phyloP scores from a whole-genome alignment of 176 grass and related monocot species.

The Saccharum officinarum region DNA sequence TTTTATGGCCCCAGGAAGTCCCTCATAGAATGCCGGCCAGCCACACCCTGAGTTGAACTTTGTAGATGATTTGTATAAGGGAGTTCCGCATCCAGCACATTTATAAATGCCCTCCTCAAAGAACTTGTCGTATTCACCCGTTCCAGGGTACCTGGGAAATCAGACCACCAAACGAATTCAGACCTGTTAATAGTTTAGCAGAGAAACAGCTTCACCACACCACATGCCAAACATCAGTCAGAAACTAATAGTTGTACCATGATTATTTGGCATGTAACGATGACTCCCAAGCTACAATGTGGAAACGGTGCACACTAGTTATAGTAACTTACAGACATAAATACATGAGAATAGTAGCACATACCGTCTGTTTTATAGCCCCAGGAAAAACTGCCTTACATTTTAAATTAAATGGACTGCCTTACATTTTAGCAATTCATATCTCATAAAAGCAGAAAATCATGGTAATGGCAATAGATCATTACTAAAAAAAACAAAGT shows the following conservation, averaged over 20 bases:
- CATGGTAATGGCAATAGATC: background rate
- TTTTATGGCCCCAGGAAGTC: slow-evolving; percentile 83
- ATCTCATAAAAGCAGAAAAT: background rate
- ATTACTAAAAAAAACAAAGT: no score
- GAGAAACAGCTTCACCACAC: slow-evolving; percentile 12
- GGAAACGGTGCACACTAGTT: background rate
- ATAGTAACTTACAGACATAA: background rate
- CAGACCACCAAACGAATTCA: background rate
- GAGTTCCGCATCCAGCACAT: slow-evolving; percentile 84
- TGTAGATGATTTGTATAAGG: slow-evolving; percentile 85
- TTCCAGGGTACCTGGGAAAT: slow-evolving; percentile 76
- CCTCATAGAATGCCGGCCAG: slow-evolving; percentile 93
- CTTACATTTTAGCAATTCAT: slow-evolving; percentile 15
- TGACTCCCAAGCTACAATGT: background rate
- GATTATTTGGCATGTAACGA: background rate
- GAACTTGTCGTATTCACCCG: slow-evolving; percentile 80
- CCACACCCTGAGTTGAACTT: slow-evolving; percentile 96
- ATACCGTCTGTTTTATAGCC: no score
- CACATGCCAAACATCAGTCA: background rate
- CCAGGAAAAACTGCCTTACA: no score
- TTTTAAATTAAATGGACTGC: background rate
- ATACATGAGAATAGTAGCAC: background rate
- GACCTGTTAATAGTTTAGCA: slow-evolving; percentile 3
- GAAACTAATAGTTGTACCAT: background rate
- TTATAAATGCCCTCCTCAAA: slow-evolving; percentile 63